Evolutionary conservation across 805 yeast genomes (phyloP).

Genomic region (Wickerhamomyces hampshirensis): DNA sequence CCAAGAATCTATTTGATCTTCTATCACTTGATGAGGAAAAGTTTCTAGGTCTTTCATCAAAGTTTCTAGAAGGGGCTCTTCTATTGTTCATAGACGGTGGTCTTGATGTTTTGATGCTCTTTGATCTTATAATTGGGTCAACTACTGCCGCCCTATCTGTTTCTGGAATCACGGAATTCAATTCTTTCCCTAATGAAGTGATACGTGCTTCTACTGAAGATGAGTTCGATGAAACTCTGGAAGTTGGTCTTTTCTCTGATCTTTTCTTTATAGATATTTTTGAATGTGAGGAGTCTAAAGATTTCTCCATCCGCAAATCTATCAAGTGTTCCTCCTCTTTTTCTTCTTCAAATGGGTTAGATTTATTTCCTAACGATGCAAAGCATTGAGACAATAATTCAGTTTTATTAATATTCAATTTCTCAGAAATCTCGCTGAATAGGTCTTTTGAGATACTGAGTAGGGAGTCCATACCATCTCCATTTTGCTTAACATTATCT

Average conservation of each 20-base stretch:
- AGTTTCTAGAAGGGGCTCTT: background rate
- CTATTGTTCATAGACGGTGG: background rate
- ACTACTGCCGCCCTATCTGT: constrained; percentile 15
- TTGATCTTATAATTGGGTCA: constrained; percentile 3
- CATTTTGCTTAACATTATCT: constrained; percentile 40
- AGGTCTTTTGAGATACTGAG: constrained; percentile 43
- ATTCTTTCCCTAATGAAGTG: constrained; percentile 16
- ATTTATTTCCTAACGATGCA: constrained; percentile 11
- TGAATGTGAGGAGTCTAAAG: background rate
- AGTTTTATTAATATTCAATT: constrained; percentile 24
- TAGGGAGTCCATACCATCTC: constrained; percentile 40
- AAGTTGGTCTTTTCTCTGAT: constrained; percentile 3
- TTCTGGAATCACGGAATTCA: constrained; percentile 19
- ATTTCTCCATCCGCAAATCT: background rate
- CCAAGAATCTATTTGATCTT: constrained; percentile 8
- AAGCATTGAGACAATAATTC: constrained; percentile 26
- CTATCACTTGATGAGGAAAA: background rate
- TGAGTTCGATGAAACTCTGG: constrained; percentile 1
- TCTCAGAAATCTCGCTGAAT: constrained; percentile 35
- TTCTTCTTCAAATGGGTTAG: constrained; percentile 11
- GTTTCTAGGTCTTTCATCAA: background rate
- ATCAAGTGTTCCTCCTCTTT: constrained; percentile 3
- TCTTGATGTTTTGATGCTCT: background rate
- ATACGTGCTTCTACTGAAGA: constrained; percentile 18
- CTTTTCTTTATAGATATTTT: constrained; percentile 12